Base-by-base conservation (phyloP, 371 early-diverging fungal species). In the Actinomortierella wolfii region DNA sequence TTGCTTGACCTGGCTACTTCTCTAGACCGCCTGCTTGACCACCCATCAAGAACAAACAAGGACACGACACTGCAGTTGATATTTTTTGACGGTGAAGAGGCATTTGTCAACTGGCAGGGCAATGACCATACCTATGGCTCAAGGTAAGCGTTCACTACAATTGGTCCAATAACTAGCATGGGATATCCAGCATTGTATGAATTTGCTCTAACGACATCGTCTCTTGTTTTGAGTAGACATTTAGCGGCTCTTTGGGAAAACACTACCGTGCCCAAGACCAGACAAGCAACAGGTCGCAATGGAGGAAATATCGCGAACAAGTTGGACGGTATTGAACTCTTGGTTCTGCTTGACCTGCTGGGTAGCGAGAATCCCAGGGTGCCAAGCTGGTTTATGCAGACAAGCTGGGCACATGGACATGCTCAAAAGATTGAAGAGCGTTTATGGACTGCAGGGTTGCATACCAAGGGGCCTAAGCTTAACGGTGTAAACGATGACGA, bases 71-170 rank as follows among this genome's bases (percentile, higher is more conserved):
- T 97, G 29, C 95, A 98, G 68, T 54, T 98, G 40, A 83, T 97
- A 18, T 98, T 98, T 64, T 97, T 98, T 67, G 98, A 98, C 76
- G 98, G 98, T 23, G 98, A 98, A 64, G 98, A 98, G 71, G 96
- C 97, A 1, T 95, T 94, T 68, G 67, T 66, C 15, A 62, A 83
- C 0, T 97, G 97, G 97, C 78, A 83, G 0, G 64, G 26, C 2
- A 82, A 78, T 0, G 97, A 98, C 79, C 96, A 97, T 0, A 80
- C 95, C 26, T 98, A 97, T 79, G 98, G 98, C 3, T 85, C 96
- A 23, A 86, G 89, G 78, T 93, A 93, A 62, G 56, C 84, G 39
- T 87, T 83, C 15, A 60, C 64, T 43, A 63, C 74, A 56, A 86
- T 84, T 87, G 73, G 76, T 61, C 24, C 60, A 52, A 44, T 45